Conservation (phyloP, 2,329 filamentous ascomycete species). For the Graphilbum fragrans region DNA sequence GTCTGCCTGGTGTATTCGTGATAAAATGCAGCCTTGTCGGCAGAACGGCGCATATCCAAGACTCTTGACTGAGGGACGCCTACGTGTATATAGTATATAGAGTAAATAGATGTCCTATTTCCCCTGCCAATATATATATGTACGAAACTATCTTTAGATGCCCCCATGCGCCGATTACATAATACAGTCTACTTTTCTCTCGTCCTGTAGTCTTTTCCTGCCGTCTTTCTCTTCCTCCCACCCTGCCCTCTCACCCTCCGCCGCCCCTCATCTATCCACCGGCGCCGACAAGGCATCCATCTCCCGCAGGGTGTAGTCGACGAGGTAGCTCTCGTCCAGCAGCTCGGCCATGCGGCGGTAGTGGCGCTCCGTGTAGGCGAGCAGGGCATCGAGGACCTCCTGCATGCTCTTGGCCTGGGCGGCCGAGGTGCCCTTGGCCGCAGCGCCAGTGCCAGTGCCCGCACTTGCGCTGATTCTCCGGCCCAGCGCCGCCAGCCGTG, state of each 20-base stretch:
- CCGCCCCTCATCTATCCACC: background rate
- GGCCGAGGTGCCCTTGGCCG: constrained; percentile 39
- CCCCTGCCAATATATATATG: no score
- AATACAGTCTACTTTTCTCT: background rate
- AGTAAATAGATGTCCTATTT: no score
- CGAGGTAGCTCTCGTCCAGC: constrained; percentile 84
- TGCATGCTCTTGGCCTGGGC: constrained; percentile 56
- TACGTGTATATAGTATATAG: no score
- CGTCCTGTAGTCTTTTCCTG: background rate
- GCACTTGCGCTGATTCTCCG: constrained; percentile 27
- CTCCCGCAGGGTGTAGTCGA: constrained; percentile 85
- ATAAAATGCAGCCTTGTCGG: no score
- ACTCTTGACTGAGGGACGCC: no score
- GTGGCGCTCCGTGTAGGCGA: constrained; percentile 85
- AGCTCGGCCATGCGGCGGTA: constrained; percentile 83
- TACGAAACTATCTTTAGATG: no score
- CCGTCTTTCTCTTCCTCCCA: background rate
- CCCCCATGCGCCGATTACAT: no score
- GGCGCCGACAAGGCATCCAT: constrained; percentile 64
- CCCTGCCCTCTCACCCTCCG: background rate
- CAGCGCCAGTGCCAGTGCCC: constrained; percentile 18
- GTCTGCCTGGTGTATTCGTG: no score
- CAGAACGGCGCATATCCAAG: no score
- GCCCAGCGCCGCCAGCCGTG: constrained; percentile 58
- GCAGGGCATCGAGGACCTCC: constrained; percentile 77